These are phyloP conservation scores for Tripterygium wilfordii DNA, from an alignment of 177 flowering plant genomes.

Conservation along the genomic window DNA sequence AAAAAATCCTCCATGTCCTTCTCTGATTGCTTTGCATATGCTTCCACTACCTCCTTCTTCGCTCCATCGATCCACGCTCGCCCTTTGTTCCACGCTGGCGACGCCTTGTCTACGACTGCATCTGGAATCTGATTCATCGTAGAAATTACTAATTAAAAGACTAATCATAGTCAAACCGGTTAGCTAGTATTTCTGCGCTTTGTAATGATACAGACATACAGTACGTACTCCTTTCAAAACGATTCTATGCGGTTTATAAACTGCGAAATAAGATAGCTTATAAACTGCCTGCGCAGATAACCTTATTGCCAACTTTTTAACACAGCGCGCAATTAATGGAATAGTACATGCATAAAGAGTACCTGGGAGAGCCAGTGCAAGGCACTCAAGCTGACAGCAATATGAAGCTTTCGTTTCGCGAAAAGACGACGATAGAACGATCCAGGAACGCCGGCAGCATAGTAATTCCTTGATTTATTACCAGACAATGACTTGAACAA, in stretches of 20 bases:
- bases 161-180: too few relatives aligned
- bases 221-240: too few relatives aligned
- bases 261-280: too few relatives aligned
- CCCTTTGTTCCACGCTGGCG: conserved; percentile 36
- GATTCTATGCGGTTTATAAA: too few relatives aligned
- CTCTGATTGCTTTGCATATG: conserved; percentile 34
- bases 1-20: conserved; percentile 33
- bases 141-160: too few relatives aligned
- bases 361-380: conserved; percentile 41
- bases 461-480: conserved; percentile 14
- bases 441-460: conserved; percentile 34
- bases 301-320: too few relatives aligned
- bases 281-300: too few relatives aligned
- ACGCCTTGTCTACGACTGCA: conserved; percentile 24
- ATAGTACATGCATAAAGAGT: too few relatives aligned
- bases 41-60: conserved; percentile 35
- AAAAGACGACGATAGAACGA: conserved; percentile 33
- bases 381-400: conserved; percentile 35
- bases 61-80: conserved; percentile 45
- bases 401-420: conserved; percentile 30
- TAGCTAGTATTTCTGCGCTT: too few relatives aligned
- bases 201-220: too few relatives aligned
- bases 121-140: conserved; percentile 21
- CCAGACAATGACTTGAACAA: conserved; percentile 22
- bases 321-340: too few relatives aligned